phyloP scores from a whole-genome alignment of 179 eudicot genomes.

The Corrigiola litoralis region DNA sequence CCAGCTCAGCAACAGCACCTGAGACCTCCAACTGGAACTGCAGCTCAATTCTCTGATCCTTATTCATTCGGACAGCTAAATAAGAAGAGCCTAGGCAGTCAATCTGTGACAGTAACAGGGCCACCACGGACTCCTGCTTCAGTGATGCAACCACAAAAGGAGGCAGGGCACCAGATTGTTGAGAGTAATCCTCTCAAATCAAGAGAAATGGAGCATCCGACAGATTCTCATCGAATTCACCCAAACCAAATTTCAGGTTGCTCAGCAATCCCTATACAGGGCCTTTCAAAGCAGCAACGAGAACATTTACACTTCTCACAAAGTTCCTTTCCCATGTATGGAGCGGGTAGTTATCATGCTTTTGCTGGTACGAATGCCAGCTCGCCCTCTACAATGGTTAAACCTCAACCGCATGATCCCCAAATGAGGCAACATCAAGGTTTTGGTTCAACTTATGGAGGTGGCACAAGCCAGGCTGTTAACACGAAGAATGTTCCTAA shows the following conservation, averaged over 20 bases:
- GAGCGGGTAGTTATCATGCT: slow-evolving; percentile 42
- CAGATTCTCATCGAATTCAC: slow-evolving; percentile 52
- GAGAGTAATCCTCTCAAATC: slow-evolving; percentile 35
- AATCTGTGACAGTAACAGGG: slow-evolving; percentile 11
- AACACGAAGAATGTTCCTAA: slow-evolving; percentile 33
- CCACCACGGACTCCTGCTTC: slow-evolving; percentile 26
- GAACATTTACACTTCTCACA: slow-evolving; percentile 76
- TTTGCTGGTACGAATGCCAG: slow-evolving; percentile 44
- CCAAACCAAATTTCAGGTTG: slow-evolving; percentile 46
- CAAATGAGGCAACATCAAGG: slow-evolving; percentile 56
- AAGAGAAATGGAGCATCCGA: slow-evolving; percentile 39
- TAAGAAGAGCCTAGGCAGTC: slow-evolving; percentile 29
- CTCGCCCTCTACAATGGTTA: slow-evolving; percentile 40
- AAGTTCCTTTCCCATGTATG: slow-evolving; percentile 58
- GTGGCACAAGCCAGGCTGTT: slow-evolving; percentile 40
- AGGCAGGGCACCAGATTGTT: slow-evolving; percentile 29
- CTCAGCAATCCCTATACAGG: slow-evolving; percentile 44
- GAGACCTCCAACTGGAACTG: slow-evolving; percentile 37
- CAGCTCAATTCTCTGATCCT: slow-evolving; percentile 35
- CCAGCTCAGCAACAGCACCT: slow-evolving; percentile 37
- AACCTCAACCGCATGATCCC: slow-evolving; percentile 47
- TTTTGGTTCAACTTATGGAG: slow-evolving; percentile 39
- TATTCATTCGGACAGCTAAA: slow-evolving; percentile 39
- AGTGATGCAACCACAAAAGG: slow-evolving; percentile 25
- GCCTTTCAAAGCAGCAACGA: slow-evolving; percentile 64